These are phyloP conservation scores for Rhizomucor miehei DNA, from an alignment of 371 early-diverging fungal species.

Conservation along the genomic window DNA sequence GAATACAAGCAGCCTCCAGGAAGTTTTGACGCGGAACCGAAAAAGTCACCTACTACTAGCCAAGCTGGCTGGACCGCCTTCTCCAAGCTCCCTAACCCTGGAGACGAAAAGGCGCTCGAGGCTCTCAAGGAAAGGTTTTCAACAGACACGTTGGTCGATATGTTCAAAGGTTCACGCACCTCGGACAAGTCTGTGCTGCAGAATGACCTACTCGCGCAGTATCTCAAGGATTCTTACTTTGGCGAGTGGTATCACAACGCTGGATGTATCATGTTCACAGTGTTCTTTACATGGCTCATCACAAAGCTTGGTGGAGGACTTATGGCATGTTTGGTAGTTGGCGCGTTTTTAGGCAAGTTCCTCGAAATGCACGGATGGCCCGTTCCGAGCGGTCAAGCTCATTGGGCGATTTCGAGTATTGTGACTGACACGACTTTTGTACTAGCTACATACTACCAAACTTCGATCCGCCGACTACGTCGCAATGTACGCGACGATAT, in stretches of 20 bases:
- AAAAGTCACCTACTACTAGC: no score
- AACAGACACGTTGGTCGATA: conserved; percentile 22
- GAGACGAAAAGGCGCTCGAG: conserved; percentile 31
- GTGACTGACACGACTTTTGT: background rate
- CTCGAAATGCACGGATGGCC: no score
- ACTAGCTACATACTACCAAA: conserved; percentile 72
- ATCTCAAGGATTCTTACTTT: conserved; percentile 34
- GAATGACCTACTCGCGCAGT: conserved; percentile 33
- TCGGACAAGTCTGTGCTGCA: conserved; percentile 13
- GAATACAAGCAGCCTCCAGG: conserved; percentile 8
- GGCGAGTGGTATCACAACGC: conserved; percentile 50
- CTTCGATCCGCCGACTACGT: conserved; percentile 70
- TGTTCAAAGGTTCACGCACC: conserved; percentile 23
- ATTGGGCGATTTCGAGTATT: background rate
- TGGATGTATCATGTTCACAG: conserved; percentile 28
- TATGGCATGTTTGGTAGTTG: conserved; percentile 42
- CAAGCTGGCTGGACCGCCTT: conserved; percentile 39
- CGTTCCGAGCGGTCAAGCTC: background rate
- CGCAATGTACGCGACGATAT: conserved; percentile 73
- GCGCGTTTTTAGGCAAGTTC: conserved; percentile 37
- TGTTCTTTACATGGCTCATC: conserved; percentile 37
- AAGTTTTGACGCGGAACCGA: conserved; percentile 1
- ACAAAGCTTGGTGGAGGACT: conserved; percentile 33
- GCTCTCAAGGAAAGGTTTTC: conserved; percentile 14
- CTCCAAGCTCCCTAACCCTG: conserved; percentile 43